A percentile compares a stretch with the other conserved stretches of the same genome.
Evolutionary conservation across 2,329 filamentous ascomycete species (phyloP).

Genomic region (Sporothrix luriei): DNA sequence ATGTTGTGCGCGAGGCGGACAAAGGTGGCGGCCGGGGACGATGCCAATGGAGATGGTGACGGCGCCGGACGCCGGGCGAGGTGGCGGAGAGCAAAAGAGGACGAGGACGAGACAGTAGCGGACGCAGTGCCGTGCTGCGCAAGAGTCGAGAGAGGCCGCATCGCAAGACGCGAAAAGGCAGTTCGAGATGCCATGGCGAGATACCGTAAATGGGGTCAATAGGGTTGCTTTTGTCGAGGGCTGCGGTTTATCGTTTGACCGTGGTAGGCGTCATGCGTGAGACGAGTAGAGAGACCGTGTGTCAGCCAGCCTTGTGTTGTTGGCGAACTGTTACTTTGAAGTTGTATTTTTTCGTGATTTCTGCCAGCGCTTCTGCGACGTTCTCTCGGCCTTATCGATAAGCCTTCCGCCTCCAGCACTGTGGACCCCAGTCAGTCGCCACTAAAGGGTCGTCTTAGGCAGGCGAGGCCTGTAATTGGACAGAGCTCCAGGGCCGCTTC

Average conservation of each 20-base stretch:
- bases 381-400: constrained; percentile 10
- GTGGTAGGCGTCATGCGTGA: neutral
- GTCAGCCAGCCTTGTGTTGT: neutral
- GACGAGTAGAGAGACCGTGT: neutral
- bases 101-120: neutral
- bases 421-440: too few relatives aligned
- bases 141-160: constrained; percentile 10
- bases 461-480: constrained; percentile 2
- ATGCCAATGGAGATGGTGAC: neutral
- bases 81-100: constrained; percentile 8
- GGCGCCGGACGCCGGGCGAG: neutral
- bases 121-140: neutral
- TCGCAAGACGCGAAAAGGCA: constrained; percentile 22
- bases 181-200: constrained; percentile 23
- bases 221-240: neutral
- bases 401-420: neutral
- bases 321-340: neutral
- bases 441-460: too few relatives aligned
- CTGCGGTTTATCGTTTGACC: neutral
- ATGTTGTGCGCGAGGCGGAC: constrained; percentile 29
- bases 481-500: too few relatives aligned
- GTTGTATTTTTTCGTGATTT: neutral
- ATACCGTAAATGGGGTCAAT: neutral
- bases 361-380: constrained; percentile 1
- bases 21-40: neutral